Evolutionary conservation across 2,329 filamentous ascomycete genomes (phyloP), one percentile per base, ranked within the genome.

Genomic region (Venturia nashicola): DNA sequence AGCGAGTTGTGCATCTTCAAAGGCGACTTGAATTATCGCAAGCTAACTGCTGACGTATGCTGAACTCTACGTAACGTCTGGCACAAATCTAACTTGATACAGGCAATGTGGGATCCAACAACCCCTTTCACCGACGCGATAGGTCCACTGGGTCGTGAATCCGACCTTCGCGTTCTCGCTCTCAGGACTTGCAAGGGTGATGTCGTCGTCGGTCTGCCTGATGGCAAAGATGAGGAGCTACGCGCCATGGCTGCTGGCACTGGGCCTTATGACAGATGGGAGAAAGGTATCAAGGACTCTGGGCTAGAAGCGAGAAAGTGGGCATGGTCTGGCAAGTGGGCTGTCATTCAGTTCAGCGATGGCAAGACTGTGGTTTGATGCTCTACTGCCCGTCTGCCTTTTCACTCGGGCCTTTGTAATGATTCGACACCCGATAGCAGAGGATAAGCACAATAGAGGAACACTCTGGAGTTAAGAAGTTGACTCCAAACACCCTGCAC

Each of bases 281-380:
- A 64, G 44, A 61, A 64, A 20, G 62, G 54, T 7, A 51, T 48
- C 27, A 44, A 60, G 39, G 63, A 65, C 20, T 46, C 23, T 51
- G 64, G 64, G 8, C 36, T 63, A 32, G 46, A 65, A 64, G 82
- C 85, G 32, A 82, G 94, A 64, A 89, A 90, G 74, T 97, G 93
- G 93, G 92, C 91, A 0, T 97, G 92, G 92, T 89, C 85, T 71
- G 93, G 93, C 51, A 97, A 97, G 76, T 97, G 90, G 89, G 93
- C 93, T 6, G 91, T 97, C n/a, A 86, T 96, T 5, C 91, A 90
- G 39, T 91, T 92, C 70, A 91, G 83, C 57, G 82, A 87, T 68
- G 89, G 89, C 0, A 89, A 89, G 73, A 14, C 32, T 34, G 51
- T 14, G 18, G 27, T 20, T n/a, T 57, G 14, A 57, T 9, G 20